Conservation (phyloP, 164 flowering plant genomes). For the Protea cynaroides region DNA sequence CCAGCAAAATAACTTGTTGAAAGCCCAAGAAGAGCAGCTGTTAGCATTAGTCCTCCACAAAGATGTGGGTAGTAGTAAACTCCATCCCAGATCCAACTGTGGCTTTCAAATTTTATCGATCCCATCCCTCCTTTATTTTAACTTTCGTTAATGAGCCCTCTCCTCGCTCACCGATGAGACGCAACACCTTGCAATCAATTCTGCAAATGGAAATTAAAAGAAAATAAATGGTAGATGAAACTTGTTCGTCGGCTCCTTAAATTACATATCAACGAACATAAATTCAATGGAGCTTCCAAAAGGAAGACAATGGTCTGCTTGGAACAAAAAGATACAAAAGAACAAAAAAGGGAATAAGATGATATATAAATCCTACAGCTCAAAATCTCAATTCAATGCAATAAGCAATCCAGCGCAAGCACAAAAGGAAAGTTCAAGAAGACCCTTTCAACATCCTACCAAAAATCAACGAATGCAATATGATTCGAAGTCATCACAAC, state of each 20-base stretch:
- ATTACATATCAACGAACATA: background rate
- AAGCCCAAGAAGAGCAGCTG: constrained; percentile 72
- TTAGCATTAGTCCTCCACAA: constrained; percentile 79
- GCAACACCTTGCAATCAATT: background rate
- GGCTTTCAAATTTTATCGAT: constrained; percentile 55
- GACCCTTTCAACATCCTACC: background rate
- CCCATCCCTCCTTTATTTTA: constrained; percentile 11
- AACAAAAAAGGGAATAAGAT: too few species aligned
- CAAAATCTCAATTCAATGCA: too few species aligned
- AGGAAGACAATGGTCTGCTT: background rate
- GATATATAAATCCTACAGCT: too few species aligned
- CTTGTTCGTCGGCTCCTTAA: background rate
- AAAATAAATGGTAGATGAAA: background rate
- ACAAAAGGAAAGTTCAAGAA: background rate
- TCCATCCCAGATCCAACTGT: constrained; percentile 76
- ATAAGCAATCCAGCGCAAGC: too few species aligned
- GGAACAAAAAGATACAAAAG: background rate
- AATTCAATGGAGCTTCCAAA: background rate
- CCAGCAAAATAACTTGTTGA: constrained; percentile 73
- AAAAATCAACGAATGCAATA: background rate
- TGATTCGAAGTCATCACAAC: background rate
- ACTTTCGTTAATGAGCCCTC: background rate
- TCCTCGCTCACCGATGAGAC: constrained; percentile 8
- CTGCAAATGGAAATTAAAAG: background rate
- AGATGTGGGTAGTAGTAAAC: constrained; percentile 54